Conservation (phyloP, 2,329 filamentous ascomycete species). For the Neonectria coccinea region DNA sequence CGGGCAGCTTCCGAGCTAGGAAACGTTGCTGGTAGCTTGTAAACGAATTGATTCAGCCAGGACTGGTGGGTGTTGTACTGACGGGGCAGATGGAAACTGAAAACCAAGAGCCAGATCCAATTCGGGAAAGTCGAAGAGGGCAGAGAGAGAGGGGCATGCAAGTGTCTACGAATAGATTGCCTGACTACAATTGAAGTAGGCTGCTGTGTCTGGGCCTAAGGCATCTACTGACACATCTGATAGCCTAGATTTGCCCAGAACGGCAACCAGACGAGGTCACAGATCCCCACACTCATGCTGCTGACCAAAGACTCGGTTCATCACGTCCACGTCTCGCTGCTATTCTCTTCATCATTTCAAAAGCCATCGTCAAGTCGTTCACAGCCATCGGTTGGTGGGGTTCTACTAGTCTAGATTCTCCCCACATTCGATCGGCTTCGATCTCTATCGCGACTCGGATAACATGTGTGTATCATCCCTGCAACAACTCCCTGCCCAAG, state of each 20-base stretch:
- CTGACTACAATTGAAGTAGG: no score
- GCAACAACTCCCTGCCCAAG: neutral
- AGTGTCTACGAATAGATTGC: no score
- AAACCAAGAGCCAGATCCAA: neutral
- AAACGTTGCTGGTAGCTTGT: neutral
- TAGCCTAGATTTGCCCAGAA: conserved; percentile 28
- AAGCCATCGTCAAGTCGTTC: conserved; percentile 19
- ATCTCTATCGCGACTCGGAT: conserved; percentile 22
- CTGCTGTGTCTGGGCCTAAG: neutral
- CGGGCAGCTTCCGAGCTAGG: neutral
- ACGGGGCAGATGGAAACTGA: neutral
- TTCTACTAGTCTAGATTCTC: conserved; percentile 2
- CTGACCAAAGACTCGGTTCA: neutral
- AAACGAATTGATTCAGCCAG: neutral
- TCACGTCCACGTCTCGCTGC: conserved; percentile 9
- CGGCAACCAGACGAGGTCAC: conserved; percentile 17
- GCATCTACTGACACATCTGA: conserved; percentile 5
- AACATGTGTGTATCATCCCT: neutral
- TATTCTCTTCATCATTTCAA: conserved; percentile 22
- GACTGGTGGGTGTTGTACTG: neutral
- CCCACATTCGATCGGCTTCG: conserved; percentile 20
- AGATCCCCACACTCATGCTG: conserved; percentile 5
- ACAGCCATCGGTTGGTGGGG: conserved; percentile 13
- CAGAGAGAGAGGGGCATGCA: conserved; percentile 12
- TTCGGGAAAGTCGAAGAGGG: conserved; percentile 26